Conservation (phyloP, 1,139 yeast genomes). For the Saccharomyces hybrid region DNA sequence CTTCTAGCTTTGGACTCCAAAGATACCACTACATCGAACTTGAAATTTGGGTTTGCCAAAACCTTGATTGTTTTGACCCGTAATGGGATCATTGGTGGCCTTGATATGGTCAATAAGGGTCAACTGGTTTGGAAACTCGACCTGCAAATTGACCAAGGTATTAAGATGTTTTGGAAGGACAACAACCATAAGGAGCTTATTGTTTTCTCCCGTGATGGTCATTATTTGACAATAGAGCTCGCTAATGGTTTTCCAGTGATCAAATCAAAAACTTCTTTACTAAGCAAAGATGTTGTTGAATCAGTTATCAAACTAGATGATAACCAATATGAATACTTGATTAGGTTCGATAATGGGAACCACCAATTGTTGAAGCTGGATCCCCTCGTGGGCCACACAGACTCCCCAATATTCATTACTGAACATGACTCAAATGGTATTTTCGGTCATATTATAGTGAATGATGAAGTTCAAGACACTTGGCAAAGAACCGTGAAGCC, state of each 20-base stretch:
- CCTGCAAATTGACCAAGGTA: slow-evolving; percentile 20
- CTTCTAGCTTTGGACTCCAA: slow-evolving; percentile 15
- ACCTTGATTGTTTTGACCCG: slow-evolving; percentile 39
- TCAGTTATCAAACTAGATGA: slow-evolving; percentile 2
- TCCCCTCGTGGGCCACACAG: neutral
- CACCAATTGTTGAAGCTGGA: neutral
- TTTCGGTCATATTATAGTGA: slow-evolving; percentile 23
- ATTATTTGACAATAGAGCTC: slow-evolving; percentile 10
- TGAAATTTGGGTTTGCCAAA: slow-evolving; percentile 45
- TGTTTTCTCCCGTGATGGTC: slow-evolving; percentile 28
- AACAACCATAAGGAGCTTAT: slow-evolving; percentile 15
- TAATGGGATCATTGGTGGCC: slow-evolving; percentile 39
- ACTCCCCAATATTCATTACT: slow-evolving; percentile 14
- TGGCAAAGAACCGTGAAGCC: slow-evolving; percentile 29
- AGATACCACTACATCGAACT: slow-evolving; percentile 14
- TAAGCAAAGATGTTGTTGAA: slow-evolving; percentile 1
- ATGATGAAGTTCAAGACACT: slow-evolving; percentile 16
- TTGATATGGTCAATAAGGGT: slow-evolving; percentile 38
- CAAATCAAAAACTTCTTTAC: neutral
- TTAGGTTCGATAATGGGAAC: slow-evolving; percentile 2
- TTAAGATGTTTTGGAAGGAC: slow-evolving; percentile 16
- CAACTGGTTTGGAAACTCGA: slow-evolving; percentile 37
- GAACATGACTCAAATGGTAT: slow-evolving; percentile 22
- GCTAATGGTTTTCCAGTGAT: neutral
- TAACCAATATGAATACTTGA: neutral